These are phyloP conservation scores for Zygosaccharomyces bisporus DNA, from an alignment of 805 yeast genomes.

Conservation along the genomic window DNA sequence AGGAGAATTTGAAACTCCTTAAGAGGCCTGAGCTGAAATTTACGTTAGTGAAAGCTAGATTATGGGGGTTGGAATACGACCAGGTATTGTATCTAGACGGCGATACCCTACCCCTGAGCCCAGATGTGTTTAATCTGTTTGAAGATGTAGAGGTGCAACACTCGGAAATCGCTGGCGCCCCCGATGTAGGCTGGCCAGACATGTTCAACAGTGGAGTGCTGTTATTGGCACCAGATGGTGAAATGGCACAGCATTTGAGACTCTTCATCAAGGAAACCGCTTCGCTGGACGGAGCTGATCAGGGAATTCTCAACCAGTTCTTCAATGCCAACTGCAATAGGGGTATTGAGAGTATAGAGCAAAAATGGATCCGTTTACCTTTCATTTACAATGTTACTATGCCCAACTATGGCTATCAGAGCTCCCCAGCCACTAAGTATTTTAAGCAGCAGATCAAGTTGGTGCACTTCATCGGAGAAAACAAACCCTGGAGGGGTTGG, in stretches of 20 bases:
- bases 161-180: constrained; percentile 47
- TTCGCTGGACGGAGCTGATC: constrained; percentile 88
- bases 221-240: constrained; percentile 49
- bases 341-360: constrained; percentile 6
- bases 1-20: constrained; percentile 35
- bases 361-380: constrained; percentile 66
- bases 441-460: constrained; percentile 45
- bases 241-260: constrained; percentile 42
- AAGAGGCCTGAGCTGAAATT: constrained; percentile 50
- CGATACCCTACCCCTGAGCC: constrained; percentile 52
- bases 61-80: constrained; percentile 47
- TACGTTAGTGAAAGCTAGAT: constrained; percentile 48
- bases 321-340: constrained; percentile 40
- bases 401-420: constrained; percentile 63
- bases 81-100: constrained; percentile 59
- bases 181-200: constrained; percentile 93
- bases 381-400: constrained; percentile 80
- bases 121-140: constrained; percentile 24
- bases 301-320: constrained; percentile 78
- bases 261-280: constrained; percentile 25
- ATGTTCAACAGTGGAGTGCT: constrained; percentile 80
- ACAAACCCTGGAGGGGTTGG: constrained; percentile 51
- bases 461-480: constrained; percentile 64
- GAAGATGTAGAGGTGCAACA: constrained; percentile 24
- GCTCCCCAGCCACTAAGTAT: constrained; percentile 61